A percentile compares a stretch with the other conserved stretches of the same genome.
Evolutionary conservation across 2,329 filamentous ascomycete species (phyloP).

Genomic region (Colletotrichum caudatum): DNA sequence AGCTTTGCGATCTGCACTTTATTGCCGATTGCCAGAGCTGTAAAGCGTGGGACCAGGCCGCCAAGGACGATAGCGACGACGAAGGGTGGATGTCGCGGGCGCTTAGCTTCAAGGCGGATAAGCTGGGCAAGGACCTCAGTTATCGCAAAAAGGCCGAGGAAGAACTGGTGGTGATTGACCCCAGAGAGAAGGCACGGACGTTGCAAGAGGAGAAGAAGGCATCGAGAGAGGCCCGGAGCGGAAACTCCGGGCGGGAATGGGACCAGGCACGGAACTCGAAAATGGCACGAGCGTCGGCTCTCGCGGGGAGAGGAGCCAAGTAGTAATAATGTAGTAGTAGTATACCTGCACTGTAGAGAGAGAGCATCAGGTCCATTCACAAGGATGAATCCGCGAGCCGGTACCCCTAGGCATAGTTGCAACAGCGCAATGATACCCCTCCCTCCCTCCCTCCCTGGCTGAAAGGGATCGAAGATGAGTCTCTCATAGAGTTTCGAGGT

Average conservation of each 20-base stretch:
- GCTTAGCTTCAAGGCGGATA: constrained; percentile 89
- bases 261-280: constrained; percentile 70
- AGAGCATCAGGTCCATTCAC: constrained; percentile 19
- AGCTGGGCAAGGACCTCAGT: constrained; percentile 88
- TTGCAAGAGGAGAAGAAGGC: constrained; percentile 74
- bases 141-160: constrained; percentile 94
- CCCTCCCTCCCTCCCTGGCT: background rate
- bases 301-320: constrained; percentile 68
- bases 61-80: constrained; percentile 69
- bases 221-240: constrained; percentile 65
- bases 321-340: constrained; percentile 50
- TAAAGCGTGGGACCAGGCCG: constrained; percentile 80
- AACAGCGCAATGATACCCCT: constrained; percentile 42
- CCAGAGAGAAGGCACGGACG: constrained; percentile 82
- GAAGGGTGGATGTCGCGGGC: constrained; percentile 88
- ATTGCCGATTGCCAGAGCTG: constrained; percentile 96
- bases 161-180: constrained; percentile 93
- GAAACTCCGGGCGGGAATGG: constrained; percentile 67
- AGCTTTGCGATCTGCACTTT: constrained; percentile 93
- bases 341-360: background rate
- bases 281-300: constrained; percentile 63
- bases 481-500: constrained; percentile 27
- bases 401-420: constrained; percentile 17
- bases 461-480: constrained; percentile 11
- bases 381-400: constrained; percentile 36